These are phyloP conservation scores for Auxenochlorella pyrenoidosa DNA, from an alignment of 139 green algal species.

Conservation along the genomic window DNA sequence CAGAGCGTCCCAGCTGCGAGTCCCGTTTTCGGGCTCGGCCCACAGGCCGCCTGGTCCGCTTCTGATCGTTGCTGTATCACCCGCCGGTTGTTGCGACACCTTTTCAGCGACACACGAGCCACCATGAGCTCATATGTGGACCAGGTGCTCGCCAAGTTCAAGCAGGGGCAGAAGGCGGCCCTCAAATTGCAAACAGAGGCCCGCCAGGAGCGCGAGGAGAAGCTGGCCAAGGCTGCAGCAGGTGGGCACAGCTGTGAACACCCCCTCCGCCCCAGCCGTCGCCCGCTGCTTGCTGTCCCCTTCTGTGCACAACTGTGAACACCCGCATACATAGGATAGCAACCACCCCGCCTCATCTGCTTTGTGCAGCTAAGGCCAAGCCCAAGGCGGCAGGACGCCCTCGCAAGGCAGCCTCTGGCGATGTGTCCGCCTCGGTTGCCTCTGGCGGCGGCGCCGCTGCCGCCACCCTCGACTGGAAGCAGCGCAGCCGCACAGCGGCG, in stretches of 20 bases:
- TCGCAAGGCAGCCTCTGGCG: conserved; percentile 32
- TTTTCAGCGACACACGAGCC: not conserved
- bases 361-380: not conserved
- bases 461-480: conserved; percentile 2
- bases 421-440: conserved; percentile 26
- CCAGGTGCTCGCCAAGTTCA: conserved; percentile 40
- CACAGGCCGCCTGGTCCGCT: too few species aligned
- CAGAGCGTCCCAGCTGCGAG: too few species aligned
- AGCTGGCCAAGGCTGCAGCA: conserved; percentile 29
- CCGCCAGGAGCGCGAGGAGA: conserved; percentile 43
- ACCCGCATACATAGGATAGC: not conserved
- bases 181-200: conserved; percentile 15
- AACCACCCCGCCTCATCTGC: not conserved
- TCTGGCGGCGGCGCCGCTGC: not conserved
- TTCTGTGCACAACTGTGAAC: too few species aligned
- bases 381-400: not conserved
- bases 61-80: too few species aligned
- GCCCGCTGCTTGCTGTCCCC: too few species aligned
- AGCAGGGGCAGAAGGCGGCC: conserved; percentile 18
- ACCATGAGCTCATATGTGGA: not conserved
- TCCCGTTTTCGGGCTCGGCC: too few species aligned
- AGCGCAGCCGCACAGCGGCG: conserved; percentile 5
- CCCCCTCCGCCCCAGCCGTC: too few species aligned
- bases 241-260: not conserved
- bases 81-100: not conserved